A percentile compares a stretch with the other conserved stretches of the same genome.
phyloP scores from a whole-genome alignment of 108 stramenopile species.

The Nannochloropsis gaditana region DNA sequence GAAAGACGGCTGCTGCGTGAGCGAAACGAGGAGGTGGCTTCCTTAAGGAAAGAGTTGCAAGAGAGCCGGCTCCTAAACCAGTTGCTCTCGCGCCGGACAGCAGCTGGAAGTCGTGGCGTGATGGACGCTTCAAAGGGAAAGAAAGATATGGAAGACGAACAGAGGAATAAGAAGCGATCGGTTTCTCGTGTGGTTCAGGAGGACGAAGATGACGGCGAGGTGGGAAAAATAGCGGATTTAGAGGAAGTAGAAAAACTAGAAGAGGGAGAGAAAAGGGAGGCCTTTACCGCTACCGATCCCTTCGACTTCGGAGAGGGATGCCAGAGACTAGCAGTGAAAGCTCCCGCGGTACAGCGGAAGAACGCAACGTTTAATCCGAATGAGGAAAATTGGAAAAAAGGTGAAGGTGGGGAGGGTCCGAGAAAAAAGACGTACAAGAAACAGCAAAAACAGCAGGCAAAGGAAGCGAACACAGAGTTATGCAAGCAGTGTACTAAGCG shows the following conservation, averaged over 20 bases:
- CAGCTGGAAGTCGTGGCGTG: not conserved
- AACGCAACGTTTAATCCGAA: not conserved
- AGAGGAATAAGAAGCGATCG: not conserved
- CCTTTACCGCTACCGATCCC: not conserved
- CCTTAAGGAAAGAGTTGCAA: conserved; percentile 20
- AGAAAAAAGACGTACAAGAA: not conserved
- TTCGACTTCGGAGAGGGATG: not conserved
- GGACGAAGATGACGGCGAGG: not conserved
- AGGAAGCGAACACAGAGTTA: not conserved
- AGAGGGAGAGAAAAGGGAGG: not conserved
- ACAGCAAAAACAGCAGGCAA: not conserved
- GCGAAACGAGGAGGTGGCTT: not conserved
- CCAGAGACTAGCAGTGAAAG: not conserved
- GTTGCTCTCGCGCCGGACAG: conserved; percentile 4
- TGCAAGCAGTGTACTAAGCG: not conserved
- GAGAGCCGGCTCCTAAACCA: not conserved
- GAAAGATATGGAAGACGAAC: not conserved
- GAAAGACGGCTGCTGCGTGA: not conserved
- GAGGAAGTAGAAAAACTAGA: not conserved
- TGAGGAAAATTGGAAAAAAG: not conserved
- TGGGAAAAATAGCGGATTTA: not conserved
- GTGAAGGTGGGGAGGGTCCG: not conserved
- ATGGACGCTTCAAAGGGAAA: not conserved
- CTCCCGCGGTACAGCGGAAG: not conserved
- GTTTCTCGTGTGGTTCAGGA: not conserved